These are phyloP conservation scores for Exserohilum turcica DNA, from an alignment of 2,329 filamentous ascomycete genomes.

Conservation along the genomic window DNA sequence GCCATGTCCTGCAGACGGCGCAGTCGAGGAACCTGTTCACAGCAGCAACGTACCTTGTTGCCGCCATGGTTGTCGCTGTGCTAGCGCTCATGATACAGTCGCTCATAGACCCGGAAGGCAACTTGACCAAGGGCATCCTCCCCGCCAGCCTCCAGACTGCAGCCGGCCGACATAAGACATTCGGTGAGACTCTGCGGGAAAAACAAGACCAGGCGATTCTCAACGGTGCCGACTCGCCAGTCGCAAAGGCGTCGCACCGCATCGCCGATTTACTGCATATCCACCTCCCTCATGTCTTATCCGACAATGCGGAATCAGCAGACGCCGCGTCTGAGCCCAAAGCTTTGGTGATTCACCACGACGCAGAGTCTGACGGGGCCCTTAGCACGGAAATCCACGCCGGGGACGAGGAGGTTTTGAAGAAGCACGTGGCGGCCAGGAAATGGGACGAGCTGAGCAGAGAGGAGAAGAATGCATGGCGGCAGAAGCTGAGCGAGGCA, in stretches of 20 bases:
- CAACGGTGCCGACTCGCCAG: constrained; percentile 35
- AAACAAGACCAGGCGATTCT: constrained; percentile 32
- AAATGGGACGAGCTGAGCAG: constrained; percentile 73
- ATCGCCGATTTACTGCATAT: constrained; percentile 42
- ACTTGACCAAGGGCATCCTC: constrained; percentile 56
- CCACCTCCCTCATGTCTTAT: constrained; percentile 23
- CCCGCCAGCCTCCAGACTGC: constrained; percentile 56
- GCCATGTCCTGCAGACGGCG: constrained; percentile 72
- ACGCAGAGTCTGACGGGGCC: constrained; percentile 43
- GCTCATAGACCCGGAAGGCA: constrained; percentile 58
- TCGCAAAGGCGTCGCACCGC: constrained; percentile 34
- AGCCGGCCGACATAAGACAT: constrained; percentile 33
- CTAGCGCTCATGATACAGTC: constrained; percentile 67
- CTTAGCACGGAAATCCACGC: constrained; percentile 51
- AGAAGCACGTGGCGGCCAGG: constrained; percentile 57
- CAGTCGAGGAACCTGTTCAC: constrained; percentile 55
- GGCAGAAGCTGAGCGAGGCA: constrained; percentile 67
- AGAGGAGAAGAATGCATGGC: constrained; percentile 71
- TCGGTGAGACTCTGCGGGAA: constrained; percentile 36
- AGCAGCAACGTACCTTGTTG: constrained; percentile 61
- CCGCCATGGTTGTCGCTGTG: constrained; percentile 64
- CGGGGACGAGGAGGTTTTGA: constrained; percentile 38
- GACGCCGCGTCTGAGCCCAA: constrained; percentile 30
- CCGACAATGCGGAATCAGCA: constrained; percentile 6
- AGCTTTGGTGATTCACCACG: constrained; percentile 51